Evolutionary conservation across 805 yeast genomes (phyloP), one percentile per base, ranked within the genome.

Genomic region (Kazachstania bromeliacearum): DNA sequence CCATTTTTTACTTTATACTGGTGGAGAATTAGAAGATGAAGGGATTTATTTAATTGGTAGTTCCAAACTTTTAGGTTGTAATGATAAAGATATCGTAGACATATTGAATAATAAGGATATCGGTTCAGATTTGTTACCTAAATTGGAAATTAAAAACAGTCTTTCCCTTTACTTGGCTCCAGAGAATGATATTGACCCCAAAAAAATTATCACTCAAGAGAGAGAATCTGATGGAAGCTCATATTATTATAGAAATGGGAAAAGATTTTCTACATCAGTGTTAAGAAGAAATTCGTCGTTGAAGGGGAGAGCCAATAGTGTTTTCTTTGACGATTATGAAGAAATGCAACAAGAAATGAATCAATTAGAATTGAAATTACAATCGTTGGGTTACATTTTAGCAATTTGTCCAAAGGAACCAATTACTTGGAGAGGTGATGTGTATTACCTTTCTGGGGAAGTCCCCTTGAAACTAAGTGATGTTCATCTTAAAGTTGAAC

Each of bases 361-460:
- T 10, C 45, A 47, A 15, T 38, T 57, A n/a, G 60, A 57, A 31
- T 25, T 35, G 16, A 53, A 49, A 37, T 35, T 57, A 24, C 54
- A 53, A 30, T 47, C 55, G 17, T 55, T 65, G 19, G 83, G 85
- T 0, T 85, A 83, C 44, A 70, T 85, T 10, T 48, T 87, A 19
- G 79, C 85, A 0, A 59, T 88, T 4, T 77, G 84, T 48, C 87
- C 95, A 0, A 70, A 79, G 2, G 84, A 84, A 48, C 94, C 96
- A 0, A 71, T 88, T 59, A 75, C 83, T 33, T 89, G 97, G 97
- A 87, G 82, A 42, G 96, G 96, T 4, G 69, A 73, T 13, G 77
- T 81, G 43, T 68, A 78, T 26, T 70, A 75, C 25, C 54, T 83
- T 6, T 44, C 59, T 4, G 65, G 67, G 12, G 48, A 44, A 12